Evolutionary conservation across 495 filamentous ascomycete species (phyloP), one percentile per base, ranked within the genome.

Genomic region (Aspergillus diversus): DNA sequence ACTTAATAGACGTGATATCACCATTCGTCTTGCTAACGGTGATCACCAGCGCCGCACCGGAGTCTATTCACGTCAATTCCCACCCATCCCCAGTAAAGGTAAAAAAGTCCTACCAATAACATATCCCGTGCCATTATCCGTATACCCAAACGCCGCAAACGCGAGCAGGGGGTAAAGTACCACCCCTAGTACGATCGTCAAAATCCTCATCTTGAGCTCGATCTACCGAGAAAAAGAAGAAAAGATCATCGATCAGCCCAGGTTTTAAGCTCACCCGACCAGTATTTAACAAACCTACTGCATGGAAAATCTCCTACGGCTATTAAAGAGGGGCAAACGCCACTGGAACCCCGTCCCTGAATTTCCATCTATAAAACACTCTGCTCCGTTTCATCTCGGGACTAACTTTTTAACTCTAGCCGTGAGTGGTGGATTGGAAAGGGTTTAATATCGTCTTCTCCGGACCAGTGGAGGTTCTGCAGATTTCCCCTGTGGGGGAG

Each of bases 91-190:
- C 0, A 12, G 8, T 15, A 43, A 43, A 0, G 12, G 8, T 15
- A 43, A 2, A 11, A 11, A 5, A 0, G n/a, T 2, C 55, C 15
- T 58, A 48, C 55, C 55, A 32, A 58, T 58, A 43, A 58, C 55
- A 48, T 58, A 58, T 48, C 27, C 55, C 9, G 37, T 32, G 31
- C 55, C 55, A 48, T 48, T 58, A 16, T 58, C 55, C 9, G 55
- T 58, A 32, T 57, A 57, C 31, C 55, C 55, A 47, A 57, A 57
- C 35, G 55, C 55, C 31, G 55, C 55, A 13, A 46, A 57, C 2
- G 39, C 55, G 7, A 42, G 27, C 55, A 57, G 16, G 4, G 55
- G 55, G n/a, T 42, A 48, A 4, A 43, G 17, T 3, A 58, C 12
- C 13, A 48, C 31, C 13, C 35, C 55, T 0, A 58, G n/a, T 27